Evolutionary conservation across 352 stramenopile species (phyloP).

Genomic region (Thraustotheca clavata): DNA sequence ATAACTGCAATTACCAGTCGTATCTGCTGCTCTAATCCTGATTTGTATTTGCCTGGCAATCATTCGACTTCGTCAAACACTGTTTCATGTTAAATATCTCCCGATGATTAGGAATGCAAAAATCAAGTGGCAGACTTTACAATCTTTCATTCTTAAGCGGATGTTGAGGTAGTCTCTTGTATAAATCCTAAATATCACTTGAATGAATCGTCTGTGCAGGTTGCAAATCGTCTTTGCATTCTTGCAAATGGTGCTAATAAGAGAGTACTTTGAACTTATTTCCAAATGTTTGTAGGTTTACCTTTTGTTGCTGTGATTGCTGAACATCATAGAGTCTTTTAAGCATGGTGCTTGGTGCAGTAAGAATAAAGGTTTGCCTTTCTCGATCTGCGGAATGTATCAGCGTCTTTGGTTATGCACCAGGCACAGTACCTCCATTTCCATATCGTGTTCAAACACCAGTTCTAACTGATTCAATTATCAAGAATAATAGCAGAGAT

Average conservation of each 20-base stretch:
- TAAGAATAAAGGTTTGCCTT: conserved; percentile 56
- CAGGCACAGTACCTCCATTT: conserved; percentile 56
- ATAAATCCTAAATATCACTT: neutral
- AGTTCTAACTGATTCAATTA: neutral
- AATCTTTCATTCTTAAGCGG: neutral
- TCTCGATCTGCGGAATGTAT: conserved; percentile 48
- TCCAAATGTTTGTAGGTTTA: conserved; percentile 26
- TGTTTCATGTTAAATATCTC: neutral
- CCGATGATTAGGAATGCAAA: neutral
- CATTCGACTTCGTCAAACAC: neutral
- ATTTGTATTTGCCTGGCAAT: neutral
- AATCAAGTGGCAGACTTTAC: neutral
- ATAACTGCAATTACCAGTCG: conserved; percentile 43
- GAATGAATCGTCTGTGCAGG: neutral
- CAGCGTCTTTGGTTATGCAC: conserved; percentile 49
- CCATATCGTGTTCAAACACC: conserved; percentile 23
- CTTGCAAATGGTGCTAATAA: conserved; percentile 50
- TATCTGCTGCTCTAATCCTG: neutral
- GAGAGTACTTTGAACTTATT: neutral
- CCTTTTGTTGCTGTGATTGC: conserved; percentile 53
- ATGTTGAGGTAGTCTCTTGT: neutral
- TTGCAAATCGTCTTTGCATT: conserved; percentile 68
- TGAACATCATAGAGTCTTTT: conserved; percentile 40
- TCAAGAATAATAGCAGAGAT: too few relatives aligned
- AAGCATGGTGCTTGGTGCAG: conserved; percentile 37